Evolutionary conservation across 768 basidiomycete species (phyloP), one percentile per base, ranked within the genome.

Genomic region (Suillus variegatus): DNA sequence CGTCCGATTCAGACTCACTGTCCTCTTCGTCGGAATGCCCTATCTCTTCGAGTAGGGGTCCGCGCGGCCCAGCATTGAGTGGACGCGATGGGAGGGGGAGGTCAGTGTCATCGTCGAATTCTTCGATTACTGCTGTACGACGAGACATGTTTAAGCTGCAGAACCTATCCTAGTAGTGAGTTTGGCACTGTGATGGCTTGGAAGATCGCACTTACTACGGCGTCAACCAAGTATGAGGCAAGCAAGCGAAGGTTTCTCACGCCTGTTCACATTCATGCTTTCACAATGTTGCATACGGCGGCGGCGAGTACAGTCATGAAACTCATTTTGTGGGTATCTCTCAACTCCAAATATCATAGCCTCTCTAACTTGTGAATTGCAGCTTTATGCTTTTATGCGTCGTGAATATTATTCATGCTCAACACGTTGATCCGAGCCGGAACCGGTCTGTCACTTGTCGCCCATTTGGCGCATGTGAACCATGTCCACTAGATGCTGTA

Each of bases 21-120:
- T 76, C 78, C 49, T 87, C 84, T 70, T 88, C 85, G 72, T 88
- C 86, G 28, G 82, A 82, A 64, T 78, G 76, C 40, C 67, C 70
- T 69, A 95, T 85, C 78, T 94, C 89, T 74, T 94, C 85, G 62
- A 97, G 80, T 22, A 97, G 83, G 2, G 95, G 88, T 1, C 95
- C 94, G 47, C 81, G 85, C 2, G 84, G 65, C 64, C 91, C 90
- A 6, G 86, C 84, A 69, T 88, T 86, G 9, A 88, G 88, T 0
- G 88, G 80, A 16, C 81, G 82, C 40, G 81, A 80, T 4, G 94
- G 94, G 25, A 96, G 82, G 0, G 94, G 92, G 18, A 96, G 85
- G 74, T 97, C 95, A 14, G 93, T 94, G 72, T 97, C 95, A 80
- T 97, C 95, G 85, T 97, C 94, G 72, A 96, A 97, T 73, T 93